Evolutionary conservation across 768 basidiomycete species (phyloP), one percentile per base, ranked within the genome.

Genomic region (Pluteus cervinus): DNA sequence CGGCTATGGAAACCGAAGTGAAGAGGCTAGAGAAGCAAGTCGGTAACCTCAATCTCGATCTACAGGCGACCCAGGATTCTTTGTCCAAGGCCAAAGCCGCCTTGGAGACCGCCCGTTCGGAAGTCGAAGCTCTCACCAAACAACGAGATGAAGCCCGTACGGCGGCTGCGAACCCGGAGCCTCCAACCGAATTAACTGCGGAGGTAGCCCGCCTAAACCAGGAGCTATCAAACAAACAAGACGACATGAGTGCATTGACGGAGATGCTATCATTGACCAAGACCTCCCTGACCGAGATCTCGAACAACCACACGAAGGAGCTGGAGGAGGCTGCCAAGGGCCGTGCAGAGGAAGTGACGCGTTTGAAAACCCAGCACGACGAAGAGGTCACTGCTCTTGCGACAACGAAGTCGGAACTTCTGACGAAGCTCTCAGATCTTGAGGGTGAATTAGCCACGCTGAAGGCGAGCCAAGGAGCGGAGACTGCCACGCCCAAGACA

Each of bases 31-130:
- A 79, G 58, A 87, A 87, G 62, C 71, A 73, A 50, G 69, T 85
- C 35, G 65, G 64, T 37, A 72, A 61, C 34, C 65, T 81, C 44
- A 75, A 63, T 39, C 62, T 89, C 21, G 86, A 90, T 47, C 72
- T 91, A 29, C 87, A 82, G 51, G 89, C 87, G 10, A 87, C 89
- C 1, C 77, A 81, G 50, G 87, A 91, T 44, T 87, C 90, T 54
- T 76, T 92, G 24, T 52, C 68, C 3, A 90, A 88, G 64, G 70
- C 83, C 4, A 90, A 91, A 56, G 53, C 72, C 1, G 60, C 73
- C 17, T 51, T 80, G 6, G 70, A 79, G 14, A 42, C 71, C 5
- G 62, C 75, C 21, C 67, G 67, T 20, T 52, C 64, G 3, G 83
- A 88, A 46, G 57, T 76, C 5, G 74, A 75, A 40, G 64, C 44